Evolutionary conservation across 768 basidiomycete species (phyloP), one percentile per base, ranked within the genome.

Genomic region (Kwoniella sp.): DNA sequence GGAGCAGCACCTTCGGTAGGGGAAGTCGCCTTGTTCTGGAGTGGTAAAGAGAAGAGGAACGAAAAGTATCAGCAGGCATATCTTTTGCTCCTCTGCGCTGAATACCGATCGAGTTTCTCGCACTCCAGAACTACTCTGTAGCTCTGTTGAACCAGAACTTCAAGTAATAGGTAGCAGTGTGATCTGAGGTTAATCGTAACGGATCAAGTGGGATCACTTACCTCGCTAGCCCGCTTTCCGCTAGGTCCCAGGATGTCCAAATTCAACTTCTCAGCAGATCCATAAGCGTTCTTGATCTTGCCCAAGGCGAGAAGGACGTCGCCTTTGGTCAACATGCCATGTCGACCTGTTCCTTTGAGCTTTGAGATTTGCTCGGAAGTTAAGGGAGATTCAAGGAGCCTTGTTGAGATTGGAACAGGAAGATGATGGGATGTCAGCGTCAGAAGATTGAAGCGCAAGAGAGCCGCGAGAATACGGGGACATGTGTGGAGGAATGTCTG

Each of bases 301-400:
- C 95, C 95, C 4, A 96, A 84, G 81, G 87, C 88, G 2, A 91
- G 83, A 29, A 99, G 85, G 1, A 98, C 89, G 76, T 99, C 95
- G 12, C 96, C 96, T 81, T 97, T 97, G 54, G 94, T 98, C 66
- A 98, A 80, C 89, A 93, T 94, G 15, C 96, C 95, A 38, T 90
- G 86, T 58, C 91, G 84, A 55, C 95, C 95, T 1, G 93, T 95
- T 5, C 90, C 93, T 68, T 88, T 89, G 78, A 99, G 90, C 26
- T 84, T 83, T 57, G 86, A 86, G 25, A 82, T 78, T 55, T 75
- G 69, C 4, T 66, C 67, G 2, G 73, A 50, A 3, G 75, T 66
- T n/a, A 82, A 70, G 51, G 63, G 28, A 1, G 79, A 76, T 50
- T 77, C 74, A 41, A 61, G 58, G 23, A 80, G 67, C 63, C 79